Evolutionary conservation across 2,329 filamentous ascomycete genomes (phyloP).

Genomic region (Amauroascus verrucosus): DNA sequence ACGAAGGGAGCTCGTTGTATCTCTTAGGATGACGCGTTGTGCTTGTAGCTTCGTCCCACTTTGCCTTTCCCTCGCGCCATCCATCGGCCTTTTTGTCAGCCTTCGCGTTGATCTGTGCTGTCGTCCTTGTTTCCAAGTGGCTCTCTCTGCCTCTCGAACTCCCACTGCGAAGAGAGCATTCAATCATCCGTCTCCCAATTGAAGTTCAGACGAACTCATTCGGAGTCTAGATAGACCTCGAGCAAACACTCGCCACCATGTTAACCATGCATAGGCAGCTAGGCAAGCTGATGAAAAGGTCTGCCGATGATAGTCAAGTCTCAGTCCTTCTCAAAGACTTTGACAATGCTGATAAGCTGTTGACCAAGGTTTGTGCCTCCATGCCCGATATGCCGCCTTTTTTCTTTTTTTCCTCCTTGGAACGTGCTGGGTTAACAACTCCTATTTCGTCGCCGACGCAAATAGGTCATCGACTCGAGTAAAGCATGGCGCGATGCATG

Average conservation of each 20-base stretch:
- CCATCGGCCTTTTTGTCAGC: no score
- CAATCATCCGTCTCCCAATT: background rate
- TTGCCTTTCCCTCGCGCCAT: no score
- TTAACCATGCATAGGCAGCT: slow-evolving; percentile 58
- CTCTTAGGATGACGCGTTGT: no score
- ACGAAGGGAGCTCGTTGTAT: no score
- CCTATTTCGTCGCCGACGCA: background rate
- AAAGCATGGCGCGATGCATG: slow-evolving; percentile 71
- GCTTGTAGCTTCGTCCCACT: no score
- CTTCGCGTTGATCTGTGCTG: no score
- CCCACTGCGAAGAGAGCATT: no score
- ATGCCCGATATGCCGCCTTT: slow-evolving; percentile 14
- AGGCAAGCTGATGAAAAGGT: slow-evolving; percentile 59
- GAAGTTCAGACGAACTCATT: background rate
- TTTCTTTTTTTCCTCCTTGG: background rate
- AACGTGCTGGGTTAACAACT: background rate
- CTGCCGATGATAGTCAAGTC: slow-evolving; percentile 67
- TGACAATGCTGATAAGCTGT: slow-evolving; percentile 64
- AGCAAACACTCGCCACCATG: slow-evolving; percentile 21
- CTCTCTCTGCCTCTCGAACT: no score
- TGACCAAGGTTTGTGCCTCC: slow-evolving; percentile 56
- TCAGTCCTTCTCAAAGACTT: slow-evolving; percentile 67
- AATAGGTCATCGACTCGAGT: slow-evolving; percentile 62
- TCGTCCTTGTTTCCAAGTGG: no score
- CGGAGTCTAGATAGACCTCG: background rate